Conservation (phyloP, 345 rosid species). For the Eucalyptus curtisii region DNA sequence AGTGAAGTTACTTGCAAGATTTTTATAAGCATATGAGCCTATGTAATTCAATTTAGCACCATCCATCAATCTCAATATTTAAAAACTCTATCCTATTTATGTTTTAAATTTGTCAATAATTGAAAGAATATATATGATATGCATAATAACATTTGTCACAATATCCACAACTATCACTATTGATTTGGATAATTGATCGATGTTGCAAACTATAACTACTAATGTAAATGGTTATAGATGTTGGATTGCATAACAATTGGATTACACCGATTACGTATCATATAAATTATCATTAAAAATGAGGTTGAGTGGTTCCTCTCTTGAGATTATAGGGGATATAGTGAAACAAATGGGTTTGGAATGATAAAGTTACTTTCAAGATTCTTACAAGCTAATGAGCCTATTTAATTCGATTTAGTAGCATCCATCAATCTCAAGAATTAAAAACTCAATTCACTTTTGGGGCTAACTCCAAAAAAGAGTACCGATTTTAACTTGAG, state of each 20-base stretch:
- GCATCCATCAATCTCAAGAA: neutral
- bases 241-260: neutral
- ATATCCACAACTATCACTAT: neutral
- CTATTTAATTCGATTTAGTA: neutral
- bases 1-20: neutral
- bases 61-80: neutral
- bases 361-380: neutral
- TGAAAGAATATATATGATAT: neutral
- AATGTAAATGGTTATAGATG: neutral
- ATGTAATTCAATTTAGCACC: neutral
- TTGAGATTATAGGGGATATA: neutral
- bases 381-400: neutral
- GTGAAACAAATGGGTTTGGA: neutral
- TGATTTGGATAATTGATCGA: neutral
- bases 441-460: neutral
- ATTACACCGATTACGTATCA: neutral
- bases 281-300: neutral
- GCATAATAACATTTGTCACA: neutral
- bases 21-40: neutral
- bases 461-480: neutral
- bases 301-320: neutral
- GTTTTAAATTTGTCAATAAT: neutral
- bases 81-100: neutral
- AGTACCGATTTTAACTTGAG: no score
- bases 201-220: neutral